phyloP scores from a whole-genome alignment of 2,329 filamentous ascomycete genomes.

The Byssoonygena ceratinophila region DNA sequence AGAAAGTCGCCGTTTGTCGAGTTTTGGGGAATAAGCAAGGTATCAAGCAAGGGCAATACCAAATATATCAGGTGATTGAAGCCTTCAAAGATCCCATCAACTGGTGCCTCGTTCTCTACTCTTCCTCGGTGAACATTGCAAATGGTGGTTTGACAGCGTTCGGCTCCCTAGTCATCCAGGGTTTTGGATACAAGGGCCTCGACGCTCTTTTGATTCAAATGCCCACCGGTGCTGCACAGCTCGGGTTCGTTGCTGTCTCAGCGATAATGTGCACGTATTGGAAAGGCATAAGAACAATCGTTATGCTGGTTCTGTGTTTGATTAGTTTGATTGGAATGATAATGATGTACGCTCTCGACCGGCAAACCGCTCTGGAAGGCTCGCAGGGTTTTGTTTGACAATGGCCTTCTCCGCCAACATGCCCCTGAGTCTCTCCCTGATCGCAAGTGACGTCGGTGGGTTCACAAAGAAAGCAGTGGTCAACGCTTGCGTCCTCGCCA shows the following conservation, averaged over 20 bases:
- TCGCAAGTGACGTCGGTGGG: constrained; percentile 15
- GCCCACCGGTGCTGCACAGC: constrained; percentile 37
- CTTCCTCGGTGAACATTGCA: constrained; percentile 45
- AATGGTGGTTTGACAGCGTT: constrained; percentile 52
- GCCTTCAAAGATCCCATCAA: constrained; percentile 48
- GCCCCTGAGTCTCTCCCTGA: background rate
- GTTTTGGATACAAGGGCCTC: constrained; percentile 46
- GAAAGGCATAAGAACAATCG: constrained; percentile 48
- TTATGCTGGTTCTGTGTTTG: constrained; percentile 39
- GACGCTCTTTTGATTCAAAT: constrained; percentile 47
- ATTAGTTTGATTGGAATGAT: constrained; percentile 3
- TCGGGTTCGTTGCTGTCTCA: constrained; percentile 35
- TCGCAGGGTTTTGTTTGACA: constrained; percentile 14
- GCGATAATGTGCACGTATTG: constrained; percentile 42
- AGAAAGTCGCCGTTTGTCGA: constrained; percentile 46
- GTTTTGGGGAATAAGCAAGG: constrained; percentile 50
- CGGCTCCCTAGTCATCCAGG: constrained; percentile 49
- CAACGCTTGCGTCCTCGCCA: constrained; percentile 51
- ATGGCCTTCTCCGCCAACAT: background rate
- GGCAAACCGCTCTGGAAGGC: constrained; percentile 16
- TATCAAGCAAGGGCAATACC: constrained; percentile 47
- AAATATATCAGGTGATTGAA: constrained; percentile 46
- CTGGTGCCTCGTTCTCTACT: constrained; percentile 34
- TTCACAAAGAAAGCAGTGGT: constrained; percentile 53
- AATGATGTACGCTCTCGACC: constrained; percentile 46